phyloP scores from a whole-genome alignment of 441 rosid genomes.

The Oxalis stricta region DNA sequence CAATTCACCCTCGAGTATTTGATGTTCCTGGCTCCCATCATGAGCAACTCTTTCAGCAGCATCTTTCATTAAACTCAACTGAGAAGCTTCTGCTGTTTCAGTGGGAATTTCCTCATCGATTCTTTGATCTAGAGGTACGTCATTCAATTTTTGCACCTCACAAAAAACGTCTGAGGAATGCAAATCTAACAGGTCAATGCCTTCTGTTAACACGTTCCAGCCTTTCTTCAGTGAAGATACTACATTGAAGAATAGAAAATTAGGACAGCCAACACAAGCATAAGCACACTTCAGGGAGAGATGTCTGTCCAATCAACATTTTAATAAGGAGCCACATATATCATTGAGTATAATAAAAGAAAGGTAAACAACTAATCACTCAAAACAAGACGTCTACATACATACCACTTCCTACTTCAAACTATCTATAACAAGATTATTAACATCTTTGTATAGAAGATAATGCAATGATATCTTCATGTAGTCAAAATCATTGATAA shows the following conservation, averaged over 20 bases:
- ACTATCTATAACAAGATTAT: not conserved
- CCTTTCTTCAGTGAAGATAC: slow-evolving; percentile 86
- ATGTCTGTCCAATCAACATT: not conserved
- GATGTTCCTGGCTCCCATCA: slow-evolving; percentile 21
- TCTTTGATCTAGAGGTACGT: slow-evolving; percentile 12
- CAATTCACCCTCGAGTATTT: slow-evolving; percentile 22
- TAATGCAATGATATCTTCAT: no score
- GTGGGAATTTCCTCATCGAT: slow-evolving; percentile 16
- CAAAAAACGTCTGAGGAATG: slow-evolving; percentile 23
- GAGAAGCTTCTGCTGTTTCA: slow-evolving; percentile 17
- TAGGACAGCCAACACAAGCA: not conserved
- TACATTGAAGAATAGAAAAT: slow-evolving; percentile 19
- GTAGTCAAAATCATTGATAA: not conserved
- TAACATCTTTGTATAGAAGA: no score
- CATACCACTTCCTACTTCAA: not conserved
- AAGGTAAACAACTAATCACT: no score
- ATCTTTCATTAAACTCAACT: slow-evolving; percentile 18
- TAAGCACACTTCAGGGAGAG: not conserved
- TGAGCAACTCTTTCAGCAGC: slow-evolving; percentile 20
- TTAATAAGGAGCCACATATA: not conserved
- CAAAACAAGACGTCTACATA: no score
- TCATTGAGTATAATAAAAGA: no score
- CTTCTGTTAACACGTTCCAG: slow-evolving; percentile 68
- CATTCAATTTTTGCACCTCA: slow-evolving; percentile 27
- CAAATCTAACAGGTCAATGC: slow-evolving; percentile 34